Conservation (phyloP, 176 grass and related monocot species). For the Musa itinerans region DNA sequence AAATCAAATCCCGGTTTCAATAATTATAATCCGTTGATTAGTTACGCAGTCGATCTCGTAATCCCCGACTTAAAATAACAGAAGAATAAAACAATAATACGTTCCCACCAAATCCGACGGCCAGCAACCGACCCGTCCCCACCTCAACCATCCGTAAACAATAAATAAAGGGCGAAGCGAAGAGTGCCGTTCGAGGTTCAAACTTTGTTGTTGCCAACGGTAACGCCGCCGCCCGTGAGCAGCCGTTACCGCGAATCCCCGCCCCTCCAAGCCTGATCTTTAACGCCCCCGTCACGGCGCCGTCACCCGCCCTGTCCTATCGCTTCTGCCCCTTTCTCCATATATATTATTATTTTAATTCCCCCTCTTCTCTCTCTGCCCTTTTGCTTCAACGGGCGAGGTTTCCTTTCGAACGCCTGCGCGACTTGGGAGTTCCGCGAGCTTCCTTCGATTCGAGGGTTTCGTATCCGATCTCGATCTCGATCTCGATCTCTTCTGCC, state of each 20-base stretch:
- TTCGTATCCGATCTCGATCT: slow-evolving; percentile 27
- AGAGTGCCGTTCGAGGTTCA: slow-evolving; percentile 60
- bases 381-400: slow-evolving; percentile 90
- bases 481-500: slow-evolving; percentile 14
- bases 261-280: background rate
- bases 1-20: no score
- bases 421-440: slow-evolving; percentile 29
- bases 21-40: no score
- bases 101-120: slow-evolving; percentile 1
- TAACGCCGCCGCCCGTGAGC: slow-evolving; percentile 34
- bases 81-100: no score
- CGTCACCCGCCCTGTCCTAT: background rate
- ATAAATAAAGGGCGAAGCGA: background rate
- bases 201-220: slow-evolving; percentile 36
- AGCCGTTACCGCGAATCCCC: slow-evolving; percentile 3
- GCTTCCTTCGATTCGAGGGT: slow-evolving; percentile 72
- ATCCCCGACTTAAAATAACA: no score
- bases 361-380: slow-evolving; percentile 7
- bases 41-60: no score
- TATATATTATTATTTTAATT: background rate
- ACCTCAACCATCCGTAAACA: background rate
- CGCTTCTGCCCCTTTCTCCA: background rate
- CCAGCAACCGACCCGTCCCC: background rate
- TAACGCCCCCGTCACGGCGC: background rate
- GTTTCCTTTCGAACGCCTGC: slow-evolving; percentile 63